phyloP scores from a whole-genome alignment of 805 yeast genomes.

The Starmerella apis region DNA sequence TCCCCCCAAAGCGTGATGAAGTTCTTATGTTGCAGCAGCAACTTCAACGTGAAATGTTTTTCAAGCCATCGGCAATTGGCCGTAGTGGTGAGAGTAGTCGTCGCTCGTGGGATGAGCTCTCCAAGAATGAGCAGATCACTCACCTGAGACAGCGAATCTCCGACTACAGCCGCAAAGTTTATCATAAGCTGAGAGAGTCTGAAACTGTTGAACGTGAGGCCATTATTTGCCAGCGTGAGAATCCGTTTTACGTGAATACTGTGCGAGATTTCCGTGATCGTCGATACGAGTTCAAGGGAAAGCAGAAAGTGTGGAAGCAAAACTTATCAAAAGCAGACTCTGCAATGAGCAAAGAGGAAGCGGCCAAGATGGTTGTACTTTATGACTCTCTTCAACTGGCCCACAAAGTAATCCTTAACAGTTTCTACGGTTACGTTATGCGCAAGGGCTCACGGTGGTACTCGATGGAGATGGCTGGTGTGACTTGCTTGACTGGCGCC shows the following conservation, averaged over 20 bases:
- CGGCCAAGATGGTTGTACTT: conserved; percentile 82
- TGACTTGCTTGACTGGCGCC: conserved; percentile 95
- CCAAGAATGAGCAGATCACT: conserved; percentile 65
- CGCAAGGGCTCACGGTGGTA: conserved; percentile 99
- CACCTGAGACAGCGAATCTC: conserved; percentile 65
- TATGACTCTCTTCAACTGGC: conserved; percentile 95
- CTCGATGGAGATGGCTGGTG: conserved; percentile 99
- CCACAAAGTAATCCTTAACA: conserved; percentile 89
- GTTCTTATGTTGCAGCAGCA: conserved; percentile 82
- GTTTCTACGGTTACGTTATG: conserved; percentile 98
- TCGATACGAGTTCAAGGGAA: conserved; percentile 87
- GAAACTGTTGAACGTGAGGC: conserved; percentile 84
- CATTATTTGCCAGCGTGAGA: conserved; percentile 92
- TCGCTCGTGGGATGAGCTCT: conserved; percentile 57
- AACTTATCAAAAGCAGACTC: conserved; percentile 51
- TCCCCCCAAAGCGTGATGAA: conserved; percentile 83
- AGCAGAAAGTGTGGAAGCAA: conserved; percentile 89
- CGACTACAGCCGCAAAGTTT: conserved; percentile 77
- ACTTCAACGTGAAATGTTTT: conserved; percentile 52
- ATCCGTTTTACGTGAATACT: conserved; percentile 91
- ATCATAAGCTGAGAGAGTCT: conserved; percentile 68
- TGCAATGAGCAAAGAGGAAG: conserved; percentile 65
- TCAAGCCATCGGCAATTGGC: background rate
- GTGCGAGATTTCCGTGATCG: conserved; percentile 92
- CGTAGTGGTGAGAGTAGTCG: conserved; percentile 6